Evolutionary conservation across 108 stramenopile genomes (phyloP).

Genomic region (Nannochloropsis gaditana): DNA sequence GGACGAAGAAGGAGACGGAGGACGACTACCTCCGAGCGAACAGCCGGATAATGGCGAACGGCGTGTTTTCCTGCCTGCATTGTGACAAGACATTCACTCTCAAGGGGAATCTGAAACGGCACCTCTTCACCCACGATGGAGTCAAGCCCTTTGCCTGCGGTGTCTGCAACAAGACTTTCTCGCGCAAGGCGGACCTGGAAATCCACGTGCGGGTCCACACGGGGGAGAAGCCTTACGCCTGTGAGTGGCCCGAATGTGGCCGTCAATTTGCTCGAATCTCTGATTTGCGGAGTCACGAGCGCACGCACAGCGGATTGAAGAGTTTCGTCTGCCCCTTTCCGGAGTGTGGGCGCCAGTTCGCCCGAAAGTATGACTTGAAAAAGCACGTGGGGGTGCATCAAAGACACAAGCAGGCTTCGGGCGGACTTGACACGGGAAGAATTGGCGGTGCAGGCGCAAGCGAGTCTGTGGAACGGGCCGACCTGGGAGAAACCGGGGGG

Average conservation of each 20-base stretch:
- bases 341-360: conserved; percentile 34
- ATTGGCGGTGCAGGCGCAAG: not conserved
- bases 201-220: conserved; percentile 53
- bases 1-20: not conserved
- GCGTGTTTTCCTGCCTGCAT: conserved; percentile 30
- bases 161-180: conserved; percentile 48
- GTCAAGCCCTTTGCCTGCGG: conserved; percentile 42
- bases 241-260: conserved; percentile 15
- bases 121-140: conserved; percentile 26
- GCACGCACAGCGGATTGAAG: conserved; percentile 31
- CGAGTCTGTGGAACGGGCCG: not conserved
- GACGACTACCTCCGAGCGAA: not conserved
- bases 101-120: conserved; percentile 34
- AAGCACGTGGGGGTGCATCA: conserved; percentile 31
- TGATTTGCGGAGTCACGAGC: conserved; percentile 44
- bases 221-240: conserved; percentile 42
- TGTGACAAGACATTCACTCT: conserved; percentile 28
- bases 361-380: conserved; percentile 31
- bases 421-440: not conserved
- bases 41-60: not conserved
- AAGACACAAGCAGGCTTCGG: not conserved
- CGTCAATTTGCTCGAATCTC: conserved; percentile 38
- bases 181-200: conserved; percentile 40
- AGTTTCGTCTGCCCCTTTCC: conserved; percentile 21
- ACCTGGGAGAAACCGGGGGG: not conserved